phyloP scores from a whole-genome alignment of 208 protist genomes.

The Borovskyia barvae region DNA sequence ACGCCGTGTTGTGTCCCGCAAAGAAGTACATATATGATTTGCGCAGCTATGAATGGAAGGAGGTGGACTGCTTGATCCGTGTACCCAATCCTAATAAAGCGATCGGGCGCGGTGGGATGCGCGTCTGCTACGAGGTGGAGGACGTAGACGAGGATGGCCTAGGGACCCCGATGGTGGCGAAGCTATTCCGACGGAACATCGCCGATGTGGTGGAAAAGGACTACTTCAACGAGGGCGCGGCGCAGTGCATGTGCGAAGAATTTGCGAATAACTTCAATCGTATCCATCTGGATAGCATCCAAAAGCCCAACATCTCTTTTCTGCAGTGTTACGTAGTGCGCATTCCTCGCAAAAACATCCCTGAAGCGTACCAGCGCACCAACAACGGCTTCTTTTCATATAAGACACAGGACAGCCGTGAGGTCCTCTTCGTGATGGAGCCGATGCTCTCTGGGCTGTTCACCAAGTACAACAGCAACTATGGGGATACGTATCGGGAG shows the following conservation, averaged over 20 bases:
- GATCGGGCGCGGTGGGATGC: conserved; percentile 77
- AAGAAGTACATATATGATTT: conserved; percentile 80
- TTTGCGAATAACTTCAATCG: conserved; percentile 86
- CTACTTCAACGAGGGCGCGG: conserved; percentile 86
- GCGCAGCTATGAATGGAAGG: conserved; percentile 54
- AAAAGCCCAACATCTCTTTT: conserved; percentile 79
- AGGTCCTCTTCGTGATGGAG: conserved; percentile 86
- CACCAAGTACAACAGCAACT: conserved; percentile 92
- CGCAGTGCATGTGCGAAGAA: conserved; percentile 85
- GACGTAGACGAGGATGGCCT: conserved; percentile 72
- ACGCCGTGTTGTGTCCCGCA: conserved; percentile 52
- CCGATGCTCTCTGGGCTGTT: conserved; percentile 82
- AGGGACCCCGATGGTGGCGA: conserved; percentile 70
- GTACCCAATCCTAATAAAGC: conserved; percentile 42
- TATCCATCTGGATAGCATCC: conserved; percentile 30
- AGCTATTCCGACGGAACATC: conserved; percentile 80
- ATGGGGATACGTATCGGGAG: conserved; percentile 66
- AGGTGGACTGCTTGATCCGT: conserved; percentile 55
- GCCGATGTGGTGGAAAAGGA: conserved; percentile 74
- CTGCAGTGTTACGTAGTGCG: conserved; percentile 83
- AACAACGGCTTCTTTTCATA: conserved; percentile 72
- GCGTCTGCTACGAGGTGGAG: conserved; percentile 82
- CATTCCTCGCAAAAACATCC: conserved; percentile 57
- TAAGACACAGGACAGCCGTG: conserved; percentile 60
- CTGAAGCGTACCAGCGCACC: conserved; percentile 36